Percentiles rank a stretch among this genome's conserved stretches.
These are phyloP conservation scores for Xylaria venustula DNA, from an alignment of 495 filamentous ascomycete species.

Conservation along the genomic window DNA sequence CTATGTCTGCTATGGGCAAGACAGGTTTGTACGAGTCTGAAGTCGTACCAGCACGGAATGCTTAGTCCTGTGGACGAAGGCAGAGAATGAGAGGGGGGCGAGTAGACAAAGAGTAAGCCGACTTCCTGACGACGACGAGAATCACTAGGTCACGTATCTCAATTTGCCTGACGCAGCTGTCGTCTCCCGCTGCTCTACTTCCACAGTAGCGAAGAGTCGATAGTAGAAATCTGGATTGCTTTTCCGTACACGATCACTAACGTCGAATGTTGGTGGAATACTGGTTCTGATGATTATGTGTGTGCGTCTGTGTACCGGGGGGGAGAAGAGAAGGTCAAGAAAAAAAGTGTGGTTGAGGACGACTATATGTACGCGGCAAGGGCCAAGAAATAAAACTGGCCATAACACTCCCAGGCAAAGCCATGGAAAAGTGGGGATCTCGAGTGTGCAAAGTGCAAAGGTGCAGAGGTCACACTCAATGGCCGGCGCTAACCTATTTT, in stretches of 20 bases:
- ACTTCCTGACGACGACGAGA: background rate
- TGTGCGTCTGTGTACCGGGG: background rate
- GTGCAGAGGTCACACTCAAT: too few species aligned
- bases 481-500: too few species aligned
- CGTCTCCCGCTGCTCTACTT: conserved; percentile 1
- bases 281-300: conserved; percentile 7
- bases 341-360: background rate
- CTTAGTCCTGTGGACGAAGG: background rate
- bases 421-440: too few species aligned
- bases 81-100: background rate
- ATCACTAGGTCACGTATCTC: conserved; percentile 17
- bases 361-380: too few species aligned
- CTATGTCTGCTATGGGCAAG: conserved; percentile 10
- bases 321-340: background rate
- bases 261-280: background rate
- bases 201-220: background rate
- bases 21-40: background rate
- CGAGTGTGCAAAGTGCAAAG: too few species aligned
- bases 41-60: conserved; percentile 13
- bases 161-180: conserved; percentile 8
- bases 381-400: too few species aligned
- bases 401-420: too few species aligned
- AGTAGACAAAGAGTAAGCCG: background rate
- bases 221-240: background rate
- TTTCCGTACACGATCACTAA: conserved; percentile 11